These are phyloP conservation scores for Daedaleopsis sinensis DNA, from an alignment of 768 basidiomycete genomes.

Conservation along the genomic window DNA sequence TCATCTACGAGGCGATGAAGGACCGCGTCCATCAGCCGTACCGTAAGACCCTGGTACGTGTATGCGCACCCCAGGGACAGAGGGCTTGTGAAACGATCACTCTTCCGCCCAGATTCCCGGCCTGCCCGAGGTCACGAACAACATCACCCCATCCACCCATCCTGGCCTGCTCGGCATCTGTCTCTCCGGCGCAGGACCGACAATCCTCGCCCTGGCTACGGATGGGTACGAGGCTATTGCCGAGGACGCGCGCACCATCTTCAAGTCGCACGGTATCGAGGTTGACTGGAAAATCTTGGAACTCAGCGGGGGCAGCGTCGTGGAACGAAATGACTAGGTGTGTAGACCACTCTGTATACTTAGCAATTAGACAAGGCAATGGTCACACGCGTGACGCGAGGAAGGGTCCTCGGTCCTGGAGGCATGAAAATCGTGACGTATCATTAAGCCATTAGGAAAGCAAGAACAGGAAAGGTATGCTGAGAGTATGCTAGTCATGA, in stretches of 20 bases:
- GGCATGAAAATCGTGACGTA: conserved; percentile 9
- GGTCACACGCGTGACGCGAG: no score
- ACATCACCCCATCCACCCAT: conserved; percentile 86
- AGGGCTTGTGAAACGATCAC: background rate
- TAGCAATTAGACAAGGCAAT: no score
- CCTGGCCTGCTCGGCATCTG: conserved; percentile 97
- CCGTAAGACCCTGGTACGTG: conserved; percentile 77
- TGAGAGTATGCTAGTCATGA: conserved; percentile 14
- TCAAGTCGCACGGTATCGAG: conserved; percentile 68
- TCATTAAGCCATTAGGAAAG: conserved; percentile 17
- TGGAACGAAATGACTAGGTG: conserved; percentile 18
- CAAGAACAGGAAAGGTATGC: conserved; percentile 10
- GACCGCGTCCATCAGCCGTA: conserved; percentile 98
- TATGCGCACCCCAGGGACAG: background rate
- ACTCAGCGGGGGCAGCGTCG: conserved; percentile 52
- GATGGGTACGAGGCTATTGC: conserved; percentile 84
- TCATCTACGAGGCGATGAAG: conserved; percentile 99
- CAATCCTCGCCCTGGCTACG: conserved; percentile 94
- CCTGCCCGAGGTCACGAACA: conserved; percentile 87
- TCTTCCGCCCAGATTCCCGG: conserved; percentile 79
- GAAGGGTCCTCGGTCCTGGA: no score
- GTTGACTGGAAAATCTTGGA: conserved; percentile 91
- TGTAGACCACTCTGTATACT: background rate
- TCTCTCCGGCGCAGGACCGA: conserved; percentile 96
- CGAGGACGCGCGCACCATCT: conserved; percentile 75